Evolutionary conservation across 345 rosid species (phyloP), one percentile per base, ranked within the genome.

Genomic region (Kandelia obovata): DNA sequence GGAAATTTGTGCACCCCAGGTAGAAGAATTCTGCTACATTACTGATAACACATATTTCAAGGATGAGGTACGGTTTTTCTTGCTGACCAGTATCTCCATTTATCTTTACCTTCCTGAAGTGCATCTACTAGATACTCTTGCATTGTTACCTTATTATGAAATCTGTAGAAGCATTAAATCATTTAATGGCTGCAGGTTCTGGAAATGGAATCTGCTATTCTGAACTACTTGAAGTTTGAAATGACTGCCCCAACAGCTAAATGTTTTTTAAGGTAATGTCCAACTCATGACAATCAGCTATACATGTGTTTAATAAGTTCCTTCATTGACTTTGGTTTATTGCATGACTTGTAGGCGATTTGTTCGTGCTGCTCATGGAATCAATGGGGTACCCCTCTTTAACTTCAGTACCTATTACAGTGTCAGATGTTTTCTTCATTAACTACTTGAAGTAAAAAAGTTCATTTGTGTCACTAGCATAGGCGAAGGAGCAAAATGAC

Each of bases 31-130:
- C 71, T 92, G 97, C 70, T 94, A 87, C 83, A 92, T 92, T 47
- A 94, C 99, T 16, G 99, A 94, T 63, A 92, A 94, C 77, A 94
- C 97, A 1, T 94, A 92, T 80, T 89, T 77, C 77, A 91, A 85
- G 74, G 88, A 85, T 51, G 97, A 91, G 96, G 96, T 89, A 71
- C 71, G 71, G 52, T 30, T 61, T 67, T 61, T 43, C 17, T 43
- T 15, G 49, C 19, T 43, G 17, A 43, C 15, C 49, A 43, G 49
- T 43, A 43, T 15, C 4, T 43, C 5, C 49, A 43, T 15, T 43
- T 31, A 49, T 37, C n/a, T 5, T n/a, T 8, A 63, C 58, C 26
- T 8, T 9, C 23, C 43, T 23, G 58, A 67, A 9, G 26, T 37
- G 25, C 57, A 31, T 37, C 46, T n/a, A 30, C 21, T 6, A 58